Evolutionary conservation across 257 asterid species (phyloP), one percentile per base, ranked within the genome.

Genomic region (Gentiana straminea): DNA sequence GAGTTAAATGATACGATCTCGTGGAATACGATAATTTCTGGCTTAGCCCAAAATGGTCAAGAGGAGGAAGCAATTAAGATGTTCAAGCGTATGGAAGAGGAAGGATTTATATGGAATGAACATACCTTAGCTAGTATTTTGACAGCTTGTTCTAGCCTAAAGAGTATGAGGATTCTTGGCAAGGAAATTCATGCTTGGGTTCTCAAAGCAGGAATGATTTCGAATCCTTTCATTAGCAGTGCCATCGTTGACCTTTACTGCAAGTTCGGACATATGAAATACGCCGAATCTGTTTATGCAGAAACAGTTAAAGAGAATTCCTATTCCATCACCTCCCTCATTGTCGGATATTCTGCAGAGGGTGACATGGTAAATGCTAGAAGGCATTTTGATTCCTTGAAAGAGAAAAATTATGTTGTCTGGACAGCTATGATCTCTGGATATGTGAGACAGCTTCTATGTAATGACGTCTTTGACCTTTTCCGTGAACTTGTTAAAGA

Each of bases 21-120:
- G 15, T 87, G 95, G 95, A 87, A 91, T 59, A 91, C 96, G 2
- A 71, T 91, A 84, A 84, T 91, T 54, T 71, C 88, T 0, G 95
- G 95, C 13, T 78, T 56, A 59, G 80, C 78, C 12, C 94, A 80
- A 58, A 78, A 87, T 10, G 94, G 92, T 62, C 64, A 54, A 3
- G 84, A 75, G 50, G 70, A 65, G 47, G 86, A 81, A 66, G 86
- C 95, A 9, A 39, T 91, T 4, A 74, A 66, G 68, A 41, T 83
- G 67, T 84, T 87, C 69, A 75, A 57, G 55, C 49, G 50, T 47
- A 87, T 91, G 98, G 69, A 63, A 3, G 56, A 61, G 45, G 73
- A 68, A 60, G 95, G 90, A 33, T 80, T 64, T 62, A 46, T 37
- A 15, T 74, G 84, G 82, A 71, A 73, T 12, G 88, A 82, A 13